Evolutionary conservation across 2,329 filamentous ascomycete species (phyloP), one percentile per base, ranked within the genome.

Genomic region (Hypoxylon sp.): DNA sequence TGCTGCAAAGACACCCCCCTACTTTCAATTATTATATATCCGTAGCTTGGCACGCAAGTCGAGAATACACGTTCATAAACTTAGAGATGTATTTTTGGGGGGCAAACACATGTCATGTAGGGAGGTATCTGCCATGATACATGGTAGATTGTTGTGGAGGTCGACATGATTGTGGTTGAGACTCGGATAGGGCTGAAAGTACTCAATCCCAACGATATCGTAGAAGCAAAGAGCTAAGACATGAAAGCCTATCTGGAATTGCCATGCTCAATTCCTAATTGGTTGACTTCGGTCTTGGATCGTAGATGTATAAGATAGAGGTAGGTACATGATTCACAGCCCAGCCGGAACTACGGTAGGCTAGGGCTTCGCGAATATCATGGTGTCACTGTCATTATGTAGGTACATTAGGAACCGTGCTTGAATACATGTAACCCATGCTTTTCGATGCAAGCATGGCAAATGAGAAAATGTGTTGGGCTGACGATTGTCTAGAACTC

Each of bases 401-500:
- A 50, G 44, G 22, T 50, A 50, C 51, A 63, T 63, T 17, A 44
- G 33, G 37, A 68, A 68, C 66, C 58, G 50, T 72, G 56, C 57
- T 63, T 57, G 42, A 42, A 60, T 66, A 22, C 19, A 22, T 22
- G 19, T 22, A 51, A 56, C 33, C 56, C 58, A 59, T 63, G 51
- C 19, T 31, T 60, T 37, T 17, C 47, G 44, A 44, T 55, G 37
- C 62, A 67, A 57, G 55, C 60, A 54, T 39, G 60, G 29, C 19
- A 60, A 58, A 70, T 64, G 29, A 22, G 48, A 50, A 48, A 50
- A 44, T 60, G 35, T 52, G 61, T 64, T 62, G 54, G 64, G 52
- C 60, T 63, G 62, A 56, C 13, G 55, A 53, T 55, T 70, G 67
- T 72, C 67, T 70, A 70, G 70, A 68, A 67, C 65, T 52, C 58